phyloP scores from a whole-genome alignment of 345 rosid species.

The rapeseed (Brassica napus) region Da-Ae NC_063437.1:19782501-19783000 shows the following conservation, averaged over 20 bases:
- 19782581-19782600: constrained; percentile 82
- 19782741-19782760: constrained; percentile 67
- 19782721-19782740: constrained; percentile 68
- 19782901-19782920: constrained; percentile 58
- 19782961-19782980: constrained; percentile 39
- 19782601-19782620: constrained; percentile 86
- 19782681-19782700: background rate
- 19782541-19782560: constrained; percentile 86
- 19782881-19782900: constrained; percentile 49
- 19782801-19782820: constrained; percentile 77
- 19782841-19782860: constrained; percentile 42
- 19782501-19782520: constrained; percentile 41
- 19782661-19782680: background rate
- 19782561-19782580: constrained; percentile 80
- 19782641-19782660: background rate
- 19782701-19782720: constrained; percentile 35
- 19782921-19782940: constrained; percentile 58
- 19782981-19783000: background rate
- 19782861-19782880: constrained; percentile 26
- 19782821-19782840: constrained; percentile 65
- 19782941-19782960: constrained; percentile 65
- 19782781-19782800: constrained; percentile 88
- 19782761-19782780: constrained; percentile 83
- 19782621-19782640: constrained; percentile 48
- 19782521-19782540: constrained; percentile 57